A percentile compares a stretch with the other conserved stretches of the same genome.
Conservation (phyloP, 2,329 filamentous ascomycete genomes). For the Aspergillus terreus region DNA sequence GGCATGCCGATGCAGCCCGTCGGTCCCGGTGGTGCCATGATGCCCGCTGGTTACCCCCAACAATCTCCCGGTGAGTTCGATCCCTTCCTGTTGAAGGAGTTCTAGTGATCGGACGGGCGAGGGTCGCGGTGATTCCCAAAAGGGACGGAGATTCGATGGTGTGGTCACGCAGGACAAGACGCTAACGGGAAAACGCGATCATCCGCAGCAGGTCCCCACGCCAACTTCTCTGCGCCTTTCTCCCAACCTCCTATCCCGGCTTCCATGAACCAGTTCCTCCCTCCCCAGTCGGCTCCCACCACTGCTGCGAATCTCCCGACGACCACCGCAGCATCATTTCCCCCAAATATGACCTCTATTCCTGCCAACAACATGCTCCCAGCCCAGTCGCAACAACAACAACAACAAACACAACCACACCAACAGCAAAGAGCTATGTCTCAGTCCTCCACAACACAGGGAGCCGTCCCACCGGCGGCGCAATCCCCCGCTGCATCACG, state of each 20-base stretch:
- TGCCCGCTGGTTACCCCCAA: conserved; percentile 34
- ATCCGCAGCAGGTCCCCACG: conserved; percentile 30
- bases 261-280: conserved; percentile 29
- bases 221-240: conserved; percentile 34
- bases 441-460: conserved; percentile 10
- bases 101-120: no score
- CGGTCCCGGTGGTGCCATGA: conserved; percentile 36
- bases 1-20: conserved; percentile 33
- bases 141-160: no score
- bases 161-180: conserved; percentile 7
- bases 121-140: no score
- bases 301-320: conserved; percentile 25
- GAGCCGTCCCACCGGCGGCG: conserved; percentile 22
- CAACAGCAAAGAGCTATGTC: conserved; percentile 4
- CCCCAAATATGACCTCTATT: conserved; percentile 34
- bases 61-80: conserved; percentile 32
- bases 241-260: conserved; percentile 30
- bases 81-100: conserved; percentile 3
- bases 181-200: conserved; percentile 19
- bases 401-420: conserved; percentile 23
- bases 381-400: conserved; percentile 24
- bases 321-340: conserved; percentile 29
- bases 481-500: conserved; percentile 34
- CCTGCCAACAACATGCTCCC: conserved; percentile 32
- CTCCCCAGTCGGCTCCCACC: conserved; percentile 20